A percentile compares a stretch with the other conserved stretches of the same genome.
phyloP scores from a whole-genome alignment of 352 stramenopile genomes.

The Globisporangium polare region DNA sequence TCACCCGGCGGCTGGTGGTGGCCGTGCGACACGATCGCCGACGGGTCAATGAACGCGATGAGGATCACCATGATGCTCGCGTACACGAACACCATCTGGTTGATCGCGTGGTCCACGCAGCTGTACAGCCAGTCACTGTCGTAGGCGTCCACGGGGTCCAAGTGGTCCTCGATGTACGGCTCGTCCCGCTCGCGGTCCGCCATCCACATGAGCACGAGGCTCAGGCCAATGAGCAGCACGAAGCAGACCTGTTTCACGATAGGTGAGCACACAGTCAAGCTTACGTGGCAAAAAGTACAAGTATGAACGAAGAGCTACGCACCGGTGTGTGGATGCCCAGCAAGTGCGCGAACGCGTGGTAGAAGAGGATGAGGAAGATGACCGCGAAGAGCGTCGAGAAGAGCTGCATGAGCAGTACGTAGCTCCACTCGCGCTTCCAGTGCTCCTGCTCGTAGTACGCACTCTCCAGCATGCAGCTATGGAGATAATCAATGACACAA shows the following conservation, averaged over 20 bases:
- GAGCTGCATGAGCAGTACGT: constrained; percentile 53
- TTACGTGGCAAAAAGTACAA: background rate
- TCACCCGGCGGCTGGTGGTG: constrained; percentile 74
- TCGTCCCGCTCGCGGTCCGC: constrained; percentile 63
- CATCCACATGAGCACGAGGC: constrained; percentile 64
- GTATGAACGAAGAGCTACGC: background rate
- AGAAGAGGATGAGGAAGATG: constrained; percentile 61
- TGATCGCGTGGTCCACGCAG: constrained; percentile 76
- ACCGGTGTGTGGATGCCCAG: constrained; percentile 53
- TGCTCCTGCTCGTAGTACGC: constrained; percentile 63
- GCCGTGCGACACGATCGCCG: constrained; percentile 65
- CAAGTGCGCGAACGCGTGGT: constrained; percentile 52
- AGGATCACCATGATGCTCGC: constrained; percentile 56
- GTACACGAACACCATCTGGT: constrained; percentile 79
- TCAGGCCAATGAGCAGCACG: constrained; percentile 39
- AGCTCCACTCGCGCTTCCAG: constrained; percentile 64
- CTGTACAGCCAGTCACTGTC: constrained; percentile 81
- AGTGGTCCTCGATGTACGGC: constrained; percentile 39
- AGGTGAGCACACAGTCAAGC: background rate
- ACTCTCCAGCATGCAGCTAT: constrained; percentile 45
- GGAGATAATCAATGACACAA: background rate
- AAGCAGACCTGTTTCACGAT: constrained; percentile 38
- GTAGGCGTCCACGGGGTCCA: constrained; percentile 65
- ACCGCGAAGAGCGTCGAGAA: constrained; percentile 43
- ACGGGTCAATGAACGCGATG: constrained; percentile 55